These are phyloP conservation scores for Penicillium antarcticum DNA, from an alignment of 495 filamentous ascomycete genomes.

Conservation along the genomic window DNA sequence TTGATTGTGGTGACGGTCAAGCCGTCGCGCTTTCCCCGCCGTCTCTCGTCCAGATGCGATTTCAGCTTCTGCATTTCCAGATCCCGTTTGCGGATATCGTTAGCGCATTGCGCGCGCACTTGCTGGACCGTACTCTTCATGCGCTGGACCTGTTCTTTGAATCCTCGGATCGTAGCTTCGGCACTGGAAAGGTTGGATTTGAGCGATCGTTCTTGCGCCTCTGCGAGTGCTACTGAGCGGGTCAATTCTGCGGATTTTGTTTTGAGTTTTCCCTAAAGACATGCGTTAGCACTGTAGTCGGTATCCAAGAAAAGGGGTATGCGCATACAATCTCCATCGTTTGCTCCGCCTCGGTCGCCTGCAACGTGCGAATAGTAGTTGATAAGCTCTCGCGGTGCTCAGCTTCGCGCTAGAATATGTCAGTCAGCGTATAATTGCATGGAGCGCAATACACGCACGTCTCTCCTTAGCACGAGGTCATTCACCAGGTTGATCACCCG, in stretches of 20 bases:
- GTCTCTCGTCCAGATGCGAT: constrained; percentile 65
- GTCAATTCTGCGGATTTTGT: constrained; percentile 69
- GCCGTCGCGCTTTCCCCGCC: constrained; percentile 48
- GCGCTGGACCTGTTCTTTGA: constrained; percentile 77
- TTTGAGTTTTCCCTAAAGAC: constrained; percentile 53
- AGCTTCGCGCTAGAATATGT: constrained; percentile 68
- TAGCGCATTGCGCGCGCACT: constrained; percentile 81
- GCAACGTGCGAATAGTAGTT: constrained; percentile 71
- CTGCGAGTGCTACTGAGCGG: constrained; percentile 69
- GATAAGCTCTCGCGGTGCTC: constrained; percentile 79
- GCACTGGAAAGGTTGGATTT: constrained; percentile 65
- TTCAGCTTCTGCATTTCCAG: constrained; percentile 85
- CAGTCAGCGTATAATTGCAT: constrained; percentile 6
- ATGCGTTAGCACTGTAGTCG: constrained; percentile 11
- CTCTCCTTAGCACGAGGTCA: constrained; percentile 79
- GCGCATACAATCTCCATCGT: constrained; percentile 51
- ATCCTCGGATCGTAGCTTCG: constrained; percentile 62
- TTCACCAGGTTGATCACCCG: constrained; percentile 89
- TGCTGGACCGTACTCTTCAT: constrained; percentile 76
- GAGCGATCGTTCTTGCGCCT: constrained; percentile 68
- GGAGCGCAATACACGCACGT: constrained; percentile 52
- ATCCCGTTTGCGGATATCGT: constrained; percentile 89
- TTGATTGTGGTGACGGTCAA: constrained; percentile 49
- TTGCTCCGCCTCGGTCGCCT: constrained; percentile 67
- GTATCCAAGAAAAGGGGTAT: neutral